Base-by-base conservation (phyloP, 768 basidiomycete species). In the Leccinum fibrillosum region DNA sequence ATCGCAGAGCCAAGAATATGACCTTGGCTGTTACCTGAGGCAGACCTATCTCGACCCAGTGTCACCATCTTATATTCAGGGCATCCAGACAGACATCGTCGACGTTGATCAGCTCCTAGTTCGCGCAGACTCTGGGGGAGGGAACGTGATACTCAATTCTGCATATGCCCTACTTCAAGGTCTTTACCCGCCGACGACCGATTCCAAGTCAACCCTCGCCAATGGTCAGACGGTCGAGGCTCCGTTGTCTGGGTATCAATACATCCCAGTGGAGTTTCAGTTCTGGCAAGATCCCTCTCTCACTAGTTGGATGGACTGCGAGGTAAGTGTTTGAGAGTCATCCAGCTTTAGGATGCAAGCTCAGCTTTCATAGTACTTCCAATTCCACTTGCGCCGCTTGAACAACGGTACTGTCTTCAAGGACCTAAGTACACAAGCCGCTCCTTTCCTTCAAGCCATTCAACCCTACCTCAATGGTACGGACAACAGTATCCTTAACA, bases 221-320 rank as follows among this genome's bases (percentile, higher is more conserved):
- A 86, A 92, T 62, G 89, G 86, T 56, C 81, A 85, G 25, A 79
- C 69, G n/a, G 76, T 93, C 57, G 75, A 82, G 13, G 83, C 86
- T 0, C 91, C 93, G 21, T 79, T 94, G n/a, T 84, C 85, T 19
- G 90, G 90, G 1, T 94, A 93, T 69, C 90, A 92, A 74, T 94
- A 94, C 65, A 79, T 94, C 48, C 89, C 91, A 44, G 71, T 72
- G 13, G 62, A 70, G 37, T 72, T 72, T 26, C 85, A 92, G 72
- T 86, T 23, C 80, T 78, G 50, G 64, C 63, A 72, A 52, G 60
- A 52, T 64, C 83, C 90, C 61, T 86, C 87, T 32, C 76, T 93
- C 56, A 91, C 93, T 72, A 86, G 86, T 61, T 93, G 89, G 89
- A 85, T 83, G 42, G 76, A 79, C 17, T 86, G 85, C 70, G 74